Base-by-base conservation (phyloP, 139 green algal genomes). In the Chlorokybus atmophyticus region DNA sequence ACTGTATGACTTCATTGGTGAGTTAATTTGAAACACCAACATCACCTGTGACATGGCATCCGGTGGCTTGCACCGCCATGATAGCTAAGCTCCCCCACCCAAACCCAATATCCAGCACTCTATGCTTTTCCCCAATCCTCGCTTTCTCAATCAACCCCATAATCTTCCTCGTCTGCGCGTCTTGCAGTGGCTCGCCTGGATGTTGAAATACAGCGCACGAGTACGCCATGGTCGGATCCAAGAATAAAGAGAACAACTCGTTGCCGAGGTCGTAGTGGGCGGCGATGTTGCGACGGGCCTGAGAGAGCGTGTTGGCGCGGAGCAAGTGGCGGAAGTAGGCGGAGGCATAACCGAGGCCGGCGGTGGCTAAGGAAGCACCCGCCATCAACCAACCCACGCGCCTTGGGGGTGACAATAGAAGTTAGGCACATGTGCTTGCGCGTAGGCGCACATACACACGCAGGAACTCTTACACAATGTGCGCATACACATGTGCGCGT, bases 181-280 rank as follows among this genome's bases (percentile, higher is more conserved):
- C 41, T 40, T 80, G 30, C 32, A 84, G 62, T 32, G 29, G 39
- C n/a, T 66, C 64, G 14, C 65, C 67, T 64, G 55, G 29, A 5
- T 5, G 48, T 7, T 40, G 50, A 47, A 70, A 63, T 29, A 94
- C 82, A 53, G 71, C 90, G 26, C 60, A 83, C 25, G 76, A 89
- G 78, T 97, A 97, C 26, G 86, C 93, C 81, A 97, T 88, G 32
- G 71, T 85, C n/a, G 75, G 48, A 53, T 97, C 90, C 58, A 97
- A 71, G 69, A 96, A 97, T 1, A 87, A 59, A 41, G 72, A 66
- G 76, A 88, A 90, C 82, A 96, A 93, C 42, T 71, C 82, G 59
- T 97, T 97, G 59, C 90, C 89, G 2, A 83, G 82, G 67, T 97
- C 90, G 63, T 97, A 97, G 73, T 97, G 90, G 66, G 90, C 79